Evolutionary conservation across 2,329 filamentous ascomycete species (phyloP).

Genomic region (Calonectria crousiana): DNA sequence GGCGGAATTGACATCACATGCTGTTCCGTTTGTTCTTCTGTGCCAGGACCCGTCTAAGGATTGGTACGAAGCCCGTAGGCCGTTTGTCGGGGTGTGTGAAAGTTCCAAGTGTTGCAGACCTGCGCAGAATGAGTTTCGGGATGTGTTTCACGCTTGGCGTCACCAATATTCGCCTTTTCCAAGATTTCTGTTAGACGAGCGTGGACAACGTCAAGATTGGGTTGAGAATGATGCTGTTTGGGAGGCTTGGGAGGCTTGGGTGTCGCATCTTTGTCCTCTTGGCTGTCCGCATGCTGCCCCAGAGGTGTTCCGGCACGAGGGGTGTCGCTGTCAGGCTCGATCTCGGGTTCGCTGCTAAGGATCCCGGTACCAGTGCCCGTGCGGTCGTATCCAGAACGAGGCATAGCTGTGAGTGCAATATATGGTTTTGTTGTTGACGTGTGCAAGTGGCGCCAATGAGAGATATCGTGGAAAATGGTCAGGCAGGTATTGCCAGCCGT

Average conservation of each 20-base stretch:
- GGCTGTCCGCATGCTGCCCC: background rate
- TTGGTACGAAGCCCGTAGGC: background rate
- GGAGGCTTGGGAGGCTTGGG: background rate
- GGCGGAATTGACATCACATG: background rate
- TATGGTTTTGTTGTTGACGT: background rate
- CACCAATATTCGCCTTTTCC: background rate
- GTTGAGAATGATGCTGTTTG: background rate
- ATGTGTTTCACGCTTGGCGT: background rate
- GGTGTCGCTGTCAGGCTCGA: background rate
- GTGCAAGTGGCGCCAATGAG: background rate
- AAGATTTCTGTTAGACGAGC: background rate
- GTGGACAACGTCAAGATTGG: background rate
- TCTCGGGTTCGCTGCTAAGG: background rate
- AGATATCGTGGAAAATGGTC: background rate
- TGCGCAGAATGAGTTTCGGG: background rate
- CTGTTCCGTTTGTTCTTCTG: background rate
- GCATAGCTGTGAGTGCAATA: background rate
- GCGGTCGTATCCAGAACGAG: background rate
- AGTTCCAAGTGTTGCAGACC: background rate
- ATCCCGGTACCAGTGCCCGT: background rate
- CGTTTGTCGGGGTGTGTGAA: too few species aligned
- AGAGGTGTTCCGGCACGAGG: slow-evolving; percentile 6
- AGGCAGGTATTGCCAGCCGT: background rate
- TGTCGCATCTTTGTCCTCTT: background rate
- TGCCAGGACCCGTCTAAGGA: background rate